Base-by-base conservation (phyloP, 345 rosid species). In the Eutrema heterophyllum region DNA sequence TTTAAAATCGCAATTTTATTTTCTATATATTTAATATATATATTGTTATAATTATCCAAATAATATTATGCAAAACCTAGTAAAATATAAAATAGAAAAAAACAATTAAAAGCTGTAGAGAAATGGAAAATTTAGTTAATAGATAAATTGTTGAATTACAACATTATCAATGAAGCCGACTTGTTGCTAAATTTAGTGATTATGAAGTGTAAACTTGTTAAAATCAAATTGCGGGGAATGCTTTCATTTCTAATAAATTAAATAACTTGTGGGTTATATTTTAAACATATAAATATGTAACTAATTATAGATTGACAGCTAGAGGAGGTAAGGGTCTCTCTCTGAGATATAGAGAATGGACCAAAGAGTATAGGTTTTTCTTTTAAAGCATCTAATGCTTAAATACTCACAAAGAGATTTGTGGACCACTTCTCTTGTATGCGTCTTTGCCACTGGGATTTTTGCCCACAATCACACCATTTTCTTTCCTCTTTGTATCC, bases 331-430 rank as follows among this genome's bases (percentile, higher is more conserved):
- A 73, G 68, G 68, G 73, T 67, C 68, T 63, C 59, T 76, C 74
- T 76, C 52, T 16, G 52, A 70, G 43, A 55, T 70, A 55, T 70
- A 77, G 76, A 71, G 67, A 48, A 77, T 77, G 80, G 80, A 70
- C 76, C 80, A 77, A 70, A 57, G 70, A 64, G 67, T 70, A 70
- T 70, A 77, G 68, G 76, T 77, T 77, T 76, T 77, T 65, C 71
- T 70, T 21, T 77, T 58, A 64, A 64, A 77, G 76, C 76, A 70
- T 77, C 76, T 70, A 77, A 76, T 77, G 80, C 80, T 40, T 64
- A 64, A 77, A 58, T 77, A 64, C 67, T 46, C 80, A 21, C 59
- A 64, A 76, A 70, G 56, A 77, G 67, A 64, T 63, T 2, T 64
- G 12, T 46, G 80, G 76, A 70, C 76, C 80, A 77, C 80, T 70